Evolutionary conservation across 2,329 filamentous ascomycete genomes (phyloP).

Genomic region (Xylariaceae sp.): DNA sequence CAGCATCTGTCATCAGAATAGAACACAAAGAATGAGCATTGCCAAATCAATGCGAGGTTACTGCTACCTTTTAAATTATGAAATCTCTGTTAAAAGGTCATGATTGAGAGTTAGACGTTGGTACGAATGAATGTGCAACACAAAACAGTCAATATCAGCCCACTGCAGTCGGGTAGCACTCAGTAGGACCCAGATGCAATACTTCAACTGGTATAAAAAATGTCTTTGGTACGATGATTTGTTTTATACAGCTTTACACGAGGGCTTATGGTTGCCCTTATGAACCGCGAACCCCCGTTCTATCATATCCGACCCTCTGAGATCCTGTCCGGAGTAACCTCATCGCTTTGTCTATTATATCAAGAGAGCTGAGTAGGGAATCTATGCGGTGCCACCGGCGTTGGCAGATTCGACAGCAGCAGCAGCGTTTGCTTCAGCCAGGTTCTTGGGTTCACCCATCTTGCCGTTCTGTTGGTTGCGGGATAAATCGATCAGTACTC

Average conservation of each 20-base stretch:
- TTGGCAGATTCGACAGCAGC: slow-evolving; percentile 46
- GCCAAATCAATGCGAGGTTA: too few relatives aligned
- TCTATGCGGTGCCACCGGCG: slow-evolving; percentile 46
- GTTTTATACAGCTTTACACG: slow-evolving; percentile 44
- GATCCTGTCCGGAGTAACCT: slow-evolving; percentile 7
- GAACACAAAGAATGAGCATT: too few relatives aligned
- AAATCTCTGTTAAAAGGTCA: background rate
- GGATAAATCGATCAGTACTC: slow-evolving; percentile 44
- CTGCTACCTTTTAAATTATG: background rate
- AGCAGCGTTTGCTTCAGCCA: slow-evolving; percentile 64
- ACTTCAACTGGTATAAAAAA: slow-evolving; percentile 17
- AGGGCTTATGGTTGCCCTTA: slow-evolving; percentile 26
- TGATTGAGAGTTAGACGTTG: background rate
- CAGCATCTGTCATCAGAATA: too few relatives aligned
- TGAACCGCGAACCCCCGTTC: slow-evolving; percentile 15
- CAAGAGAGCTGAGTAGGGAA: background rate
- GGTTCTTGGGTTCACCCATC: slow-evolving; percentile 82
- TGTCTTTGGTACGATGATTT: slow-evolving; percentile 26
- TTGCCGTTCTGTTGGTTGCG: slow-evolving; percentile 81
- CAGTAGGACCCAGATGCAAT: background rate
- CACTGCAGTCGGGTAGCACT: background rate
- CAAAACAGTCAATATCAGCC: background rate
- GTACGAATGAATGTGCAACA: background rate
- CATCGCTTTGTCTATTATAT: slow-evolving; percentile 26
- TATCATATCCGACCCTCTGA: slow-evolving; percentile 30